phyloP scores from a whole-genome alignment of 371 early-diverging fungal genomes.

The Capillidium rhysosporum region DNA sequence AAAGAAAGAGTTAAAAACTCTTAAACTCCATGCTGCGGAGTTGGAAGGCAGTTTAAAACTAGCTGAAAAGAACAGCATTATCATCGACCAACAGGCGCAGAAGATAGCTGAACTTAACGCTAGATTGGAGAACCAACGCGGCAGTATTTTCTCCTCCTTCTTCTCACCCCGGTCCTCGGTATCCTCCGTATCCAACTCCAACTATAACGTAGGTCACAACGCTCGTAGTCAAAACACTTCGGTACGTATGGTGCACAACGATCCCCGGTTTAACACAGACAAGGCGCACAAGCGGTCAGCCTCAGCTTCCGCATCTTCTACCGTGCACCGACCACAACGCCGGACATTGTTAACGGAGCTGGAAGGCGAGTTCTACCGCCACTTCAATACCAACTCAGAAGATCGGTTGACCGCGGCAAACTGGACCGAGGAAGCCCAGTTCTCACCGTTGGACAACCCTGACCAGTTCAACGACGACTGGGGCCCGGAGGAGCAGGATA shows the following conservation, averaged over 20 bases:
- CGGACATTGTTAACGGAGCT: not conserved
- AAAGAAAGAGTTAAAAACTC: not conserved
- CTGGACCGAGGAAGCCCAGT: not conserved
- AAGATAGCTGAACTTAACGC: slow-evolving; percentile 3
- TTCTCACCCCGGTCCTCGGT: not conserved
- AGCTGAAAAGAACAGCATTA: not conserved
- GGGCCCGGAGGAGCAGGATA: not conserved
- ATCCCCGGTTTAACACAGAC: not conserved
- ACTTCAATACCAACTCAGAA: not conserved
- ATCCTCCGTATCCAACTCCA: not conserved
- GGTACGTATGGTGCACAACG: slow-evolving; percentile 3
- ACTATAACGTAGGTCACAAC: not conserved
- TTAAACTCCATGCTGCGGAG: not conserved
- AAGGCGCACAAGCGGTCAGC: not conserved
- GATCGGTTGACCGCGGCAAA: not conserved
- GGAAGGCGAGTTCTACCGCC: slow-evolving; percentile 2
- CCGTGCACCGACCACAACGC: not conserved
- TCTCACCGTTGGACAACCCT: not conserved
- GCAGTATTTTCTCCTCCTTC: not conserved
- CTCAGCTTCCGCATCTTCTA: not conserved
- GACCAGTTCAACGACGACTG: not conserved
- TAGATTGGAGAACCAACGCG: not conserved
- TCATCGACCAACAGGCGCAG: slow-evolving; percentile 3
- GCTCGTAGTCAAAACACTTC: not conserved
- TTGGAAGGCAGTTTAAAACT: not conserved